Base-by-base conservation (phyloP, 2,329 filamentous ascomycete species). In the Metarhizium guizhouense region DNA sequence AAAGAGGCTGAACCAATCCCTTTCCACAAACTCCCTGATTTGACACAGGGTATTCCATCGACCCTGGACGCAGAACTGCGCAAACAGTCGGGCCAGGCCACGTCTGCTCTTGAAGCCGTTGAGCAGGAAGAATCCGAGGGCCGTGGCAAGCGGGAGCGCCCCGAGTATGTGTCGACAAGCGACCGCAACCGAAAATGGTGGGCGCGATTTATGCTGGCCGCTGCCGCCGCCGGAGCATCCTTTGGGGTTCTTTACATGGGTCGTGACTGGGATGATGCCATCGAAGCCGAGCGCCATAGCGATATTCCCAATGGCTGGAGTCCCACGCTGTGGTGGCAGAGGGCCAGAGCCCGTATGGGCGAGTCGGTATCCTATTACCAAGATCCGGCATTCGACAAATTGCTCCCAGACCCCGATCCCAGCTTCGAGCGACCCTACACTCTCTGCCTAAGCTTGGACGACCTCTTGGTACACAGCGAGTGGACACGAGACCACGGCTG, bases 401-500 rank as follows among this genome's bases (percentile, higher is more conserved):
- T 99, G 57, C 80, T 99, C 20, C 94, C 90, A 6, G 87, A 93
- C 62, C 80, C 85, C 45, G 86, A 95, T 61, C 88, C 90, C 18
- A 82, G 83, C 55, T 86, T 91, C 65, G 85, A 88, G 63, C 88
- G 89, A 51, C 93, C 93, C 10, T 96, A 96, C 72, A 97, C 94
- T 0, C 79, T 99, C 34, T 93, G 95, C 34, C 78, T 99, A 63
- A 94, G 89, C 69, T 75, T 99, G 65, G 94, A 99, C 70, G 93
- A 99, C 70, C 81, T 99, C 64, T 81, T 99, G 54, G 84, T 99
- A 34, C 93, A 96, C 74, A 95, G 89, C 67, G 90, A 96, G 69
- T 99, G 94, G 94, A 83, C 85, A 29, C 84, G 93, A 56, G 90
- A 97, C 69, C 88, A 96, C 67, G 94, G 94, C 57, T 99, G 94